Base-by-base conservation (phyloP, 352 stramenopile species). In the Phytopythium ostracodes region DNA sequence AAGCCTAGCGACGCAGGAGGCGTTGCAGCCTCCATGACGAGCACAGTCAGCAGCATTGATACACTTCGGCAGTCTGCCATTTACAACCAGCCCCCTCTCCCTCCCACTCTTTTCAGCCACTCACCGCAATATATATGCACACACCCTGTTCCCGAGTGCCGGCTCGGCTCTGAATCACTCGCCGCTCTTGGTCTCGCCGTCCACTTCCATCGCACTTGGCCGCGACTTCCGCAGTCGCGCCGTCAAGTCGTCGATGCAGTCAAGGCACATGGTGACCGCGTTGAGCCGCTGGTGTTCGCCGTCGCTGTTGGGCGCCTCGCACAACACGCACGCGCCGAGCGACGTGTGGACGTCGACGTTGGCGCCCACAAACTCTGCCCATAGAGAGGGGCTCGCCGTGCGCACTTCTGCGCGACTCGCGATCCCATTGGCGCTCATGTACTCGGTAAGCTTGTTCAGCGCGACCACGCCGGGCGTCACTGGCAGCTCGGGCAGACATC, bases 271-370 rank as follows among this genome's bases (percentile, higher is more conserved):
- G n/a, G 82, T 72, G 29, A 69, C 70, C 11, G 71, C 71, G 51
- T 87, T 89, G 38, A 87, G 68, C 2, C 77, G 73, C 59, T 89
- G 79, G 36, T 87, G 73, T 40, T 56, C 53, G 7, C 73, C 77
- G 56, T 73, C 61, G 54, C 1, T 9, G 47, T 84, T 82, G 11
- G 68, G 68, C 29, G 63, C 43, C 2, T 70, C 70, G 51, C 79
- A 88, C 49, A 83, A 53, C 60, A 66, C 67, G 27, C 79, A 88
- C 35, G 36, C 36, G 14, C 68, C 57, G 36, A 75, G 59, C 4
- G 62, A 42, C 8, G 59, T 47, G 20, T 66, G 53, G 33, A 73
- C 15, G 4, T 56, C 42, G n/a, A 85, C 31, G 46, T 56, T 77
- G 7, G 64, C 65, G 53, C 56, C 49, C 25, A 83, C 53, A 53